These are phyloP conservation scores for Tanacetum coccineum DNA, from an alignment of 129 eudicot species.

Conservation along the genomic window DNA sequence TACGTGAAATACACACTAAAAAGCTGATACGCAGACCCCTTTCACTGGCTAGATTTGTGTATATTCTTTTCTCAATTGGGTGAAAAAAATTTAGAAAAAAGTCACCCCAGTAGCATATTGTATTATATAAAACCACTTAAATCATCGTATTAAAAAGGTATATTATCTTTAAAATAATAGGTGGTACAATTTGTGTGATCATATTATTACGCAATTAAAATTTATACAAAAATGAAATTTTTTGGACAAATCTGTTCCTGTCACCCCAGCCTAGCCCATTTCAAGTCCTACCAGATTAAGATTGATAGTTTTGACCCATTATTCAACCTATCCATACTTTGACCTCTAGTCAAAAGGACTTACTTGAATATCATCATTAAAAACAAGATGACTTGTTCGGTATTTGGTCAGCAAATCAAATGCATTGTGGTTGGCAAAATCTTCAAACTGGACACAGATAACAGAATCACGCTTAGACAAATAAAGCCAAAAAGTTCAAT, in stretches of 20 bases:
- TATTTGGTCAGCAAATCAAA: slow-evolving; percentile 79
- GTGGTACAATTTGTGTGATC: background rate
- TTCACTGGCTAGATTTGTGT: slow-evolving; percentile 8
- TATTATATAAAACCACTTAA: background rate
- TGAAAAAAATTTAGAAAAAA: background rate
- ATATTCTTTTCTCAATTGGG: background rate
- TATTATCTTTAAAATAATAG: background rate
- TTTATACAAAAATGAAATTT: background rate
- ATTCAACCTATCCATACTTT: background rate
- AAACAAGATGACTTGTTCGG: slow-evolving; percentile 85
- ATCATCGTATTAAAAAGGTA: background rate
- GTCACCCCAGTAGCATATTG: background rate
- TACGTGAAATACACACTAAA: background rate
- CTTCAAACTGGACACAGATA: slow-evolving; percentile 55
- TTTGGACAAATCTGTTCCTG: background rate
- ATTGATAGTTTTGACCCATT: background rate
- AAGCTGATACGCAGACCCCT: background rate
- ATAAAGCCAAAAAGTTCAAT: background rate
- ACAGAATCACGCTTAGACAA: slow-evolving; percentile 7
- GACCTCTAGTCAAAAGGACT: background rate
- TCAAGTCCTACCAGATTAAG: background rate
- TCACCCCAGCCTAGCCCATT: background rate
- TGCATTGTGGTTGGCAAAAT: slow-evolving; percentile 98
- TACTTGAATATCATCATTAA: slow-evolving; percentile 98
- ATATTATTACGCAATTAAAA: background rate